Base-by-base conservation (phyloP, 73 alveolate genomes). In the Tetrahymena elliotti region DNA sequence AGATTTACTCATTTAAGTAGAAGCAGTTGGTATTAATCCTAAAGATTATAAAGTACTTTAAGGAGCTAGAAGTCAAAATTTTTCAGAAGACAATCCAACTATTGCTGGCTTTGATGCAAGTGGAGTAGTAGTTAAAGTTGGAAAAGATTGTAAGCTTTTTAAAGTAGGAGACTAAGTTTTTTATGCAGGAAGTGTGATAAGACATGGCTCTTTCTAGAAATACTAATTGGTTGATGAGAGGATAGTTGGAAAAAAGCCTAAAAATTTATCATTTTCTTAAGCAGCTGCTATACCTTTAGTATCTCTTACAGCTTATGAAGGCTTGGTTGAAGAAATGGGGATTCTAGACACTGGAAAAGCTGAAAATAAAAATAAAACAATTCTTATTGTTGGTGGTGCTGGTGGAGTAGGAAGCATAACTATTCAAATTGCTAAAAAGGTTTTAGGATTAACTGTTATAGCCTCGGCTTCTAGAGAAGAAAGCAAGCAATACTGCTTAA, bases 381-480 rank as follows among this genome's bases (percentile, higher is more conserved):
- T 93, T 12, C 33, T 93, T 6, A 82, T 93, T 38, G 47, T 93
- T n/a, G 84, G 84, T 6, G 95, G 95, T n/a, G 95, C 95, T 33
- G 95, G 95, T n/a, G 95, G 95, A 12, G 93, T 93, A 5, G 95
- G 95, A 18, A 52, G 93, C 84, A 93, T 38, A n/a, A 53, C 84
- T 22, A 93, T 93, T 36, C 37, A 93, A 82, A 53, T 93, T 53
- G 95, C 88, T 52, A 93, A 93, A 37, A 53, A 93, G 24, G 88
- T 68, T 27, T 53, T 93, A 52, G 95, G 95, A 10, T 38, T 35
- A 36, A 35, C 83, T 5, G 95, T 93, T 20, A 24, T 93, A 20
- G 95, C 95, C 31, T 31, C 95, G 34, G 95, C 95, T 18, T 93
- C 95, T 6, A 53, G 95, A 53, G 88, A 35, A 82, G 93, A 93